These are phyloP conservation scores for Musa acuminata DNA, from an alignment of 176 grass and related monocot genomes.

Conservation along the genomic window DNA sequence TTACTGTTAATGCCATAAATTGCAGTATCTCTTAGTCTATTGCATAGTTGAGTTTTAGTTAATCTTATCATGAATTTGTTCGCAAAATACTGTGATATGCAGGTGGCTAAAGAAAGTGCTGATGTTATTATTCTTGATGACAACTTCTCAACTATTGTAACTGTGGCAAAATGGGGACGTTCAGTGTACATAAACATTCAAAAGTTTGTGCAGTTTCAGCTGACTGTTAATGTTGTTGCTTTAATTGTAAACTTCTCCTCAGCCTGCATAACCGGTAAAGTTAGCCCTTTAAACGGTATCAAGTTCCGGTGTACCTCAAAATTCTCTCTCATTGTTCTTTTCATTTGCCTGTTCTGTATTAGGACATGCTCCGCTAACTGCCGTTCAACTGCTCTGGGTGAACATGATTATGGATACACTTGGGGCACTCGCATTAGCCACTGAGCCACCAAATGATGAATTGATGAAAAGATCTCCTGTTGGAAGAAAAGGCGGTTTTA, in stretches of 20 bases:
- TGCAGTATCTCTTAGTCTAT: not conserved
- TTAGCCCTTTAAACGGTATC: not conserved
- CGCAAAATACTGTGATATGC: not conserved
- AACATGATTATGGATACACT: slow-evolving; percentile 99
- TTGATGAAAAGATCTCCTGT: slow-evolving; percentile 71
- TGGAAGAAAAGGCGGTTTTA: slow-evolving; percentile 72
- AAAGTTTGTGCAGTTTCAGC: slow-evolving; percentile 49
- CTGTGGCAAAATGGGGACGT: slow-evolving; percentile 42
- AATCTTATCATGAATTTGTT: not conserved
- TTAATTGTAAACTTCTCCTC: slow-evolving; percentile 40
- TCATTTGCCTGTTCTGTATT: not conserved
- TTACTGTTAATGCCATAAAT: not conserved
- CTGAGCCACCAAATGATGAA: slow-evolving; percentile 65
- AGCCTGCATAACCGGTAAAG: slow-evolving; percentile 44
- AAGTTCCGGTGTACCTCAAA: not conserved
- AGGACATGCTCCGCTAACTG: slow-evolving; percentile 30
- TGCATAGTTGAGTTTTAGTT: not conserved
- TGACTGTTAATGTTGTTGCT: slow-evolving; percentile 45
- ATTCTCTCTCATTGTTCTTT: not conserved
- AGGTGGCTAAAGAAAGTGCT: slow-evolving; percentile 55
- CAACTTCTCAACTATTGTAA: slow-evolving; percentile 45
- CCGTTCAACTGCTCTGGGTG: slow-evolving; percentile 90
- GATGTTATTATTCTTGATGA: slow-evolving; percentile 48
- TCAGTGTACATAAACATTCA: slow-evolving; percentile 47
- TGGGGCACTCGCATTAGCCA: slow-evolving; percentile 80